Conservation (phyloP, 2,329 filamentous ascomycete species). For the Xylariaceae sp. region DNA sequence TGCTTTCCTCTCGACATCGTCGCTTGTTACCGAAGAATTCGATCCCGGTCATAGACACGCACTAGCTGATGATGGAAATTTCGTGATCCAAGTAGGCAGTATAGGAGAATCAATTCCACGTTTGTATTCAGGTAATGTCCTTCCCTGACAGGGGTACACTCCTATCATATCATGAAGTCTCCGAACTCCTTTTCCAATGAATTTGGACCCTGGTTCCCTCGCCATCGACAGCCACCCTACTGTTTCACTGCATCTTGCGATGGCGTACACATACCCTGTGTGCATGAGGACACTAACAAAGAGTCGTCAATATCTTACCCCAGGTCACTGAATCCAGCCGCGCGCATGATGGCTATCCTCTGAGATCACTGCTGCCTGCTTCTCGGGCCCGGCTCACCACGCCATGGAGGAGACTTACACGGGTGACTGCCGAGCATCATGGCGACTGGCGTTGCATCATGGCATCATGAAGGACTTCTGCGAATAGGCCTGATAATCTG, state of each 20-base stretch:
- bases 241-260: slow-evolving; percentile 13
- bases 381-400: not conserved
- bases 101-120: not conserved
- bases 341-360: slow-evolving; percentile 10
- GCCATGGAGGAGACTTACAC: not conserved
- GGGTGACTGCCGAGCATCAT: not conserved
- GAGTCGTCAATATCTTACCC: slow-evolving; percentile 7
- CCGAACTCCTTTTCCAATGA: slow-evolving; percentile 2
- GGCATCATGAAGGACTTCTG: not conserved
- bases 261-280: not conserved
- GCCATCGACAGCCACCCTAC: not conserved
- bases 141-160: not conserved
- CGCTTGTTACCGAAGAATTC: not conserved
- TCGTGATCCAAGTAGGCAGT: not conserved
- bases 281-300: slow-evolving; percentile 1
- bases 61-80: not conserved
- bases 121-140: not conserved
- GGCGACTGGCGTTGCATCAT: slow-evolving; percentile 3
- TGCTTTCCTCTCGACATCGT: slow-evolving; percentile 3
- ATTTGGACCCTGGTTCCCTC: slow-evolving; percentile 6
- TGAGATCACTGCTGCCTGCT: slow-evolving; percentile 7
- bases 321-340: slow-evolving; percentile 12
- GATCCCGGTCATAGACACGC: not conserved
- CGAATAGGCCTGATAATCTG: not conserved
- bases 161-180: not conserved